phyloP scores from a whole-genome alignment of 148 eudicot species.

The Fagopyrum tataricum region DNA sequence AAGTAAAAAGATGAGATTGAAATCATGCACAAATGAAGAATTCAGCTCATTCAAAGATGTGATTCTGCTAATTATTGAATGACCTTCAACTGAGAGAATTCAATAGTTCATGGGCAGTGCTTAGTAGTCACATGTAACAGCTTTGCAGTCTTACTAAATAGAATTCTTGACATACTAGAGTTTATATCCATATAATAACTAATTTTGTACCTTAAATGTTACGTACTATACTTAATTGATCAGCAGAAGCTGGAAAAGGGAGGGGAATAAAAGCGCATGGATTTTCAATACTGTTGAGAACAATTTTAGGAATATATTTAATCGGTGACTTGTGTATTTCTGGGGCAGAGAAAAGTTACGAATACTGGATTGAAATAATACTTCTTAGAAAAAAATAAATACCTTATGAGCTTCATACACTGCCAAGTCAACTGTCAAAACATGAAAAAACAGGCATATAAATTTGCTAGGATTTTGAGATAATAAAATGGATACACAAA shows the following conservation, averaged over 20 bases:
- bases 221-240: no score
- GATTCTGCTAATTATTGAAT: not conserved
- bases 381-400: not conserved
- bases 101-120: not conserved
- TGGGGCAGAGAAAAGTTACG: not conserved
- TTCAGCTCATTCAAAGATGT: not conserved
- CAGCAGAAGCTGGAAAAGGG: not conserved
- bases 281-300: not conserved
- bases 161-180: no score
- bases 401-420: slow-evolving; percentile 85
- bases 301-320: no score
- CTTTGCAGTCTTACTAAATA: not conserved
- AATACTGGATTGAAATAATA: not conserved
- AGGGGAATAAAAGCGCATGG: not conserved
- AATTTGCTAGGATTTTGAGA: slow-evolving; percentile 11
- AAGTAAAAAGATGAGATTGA: not conserved
- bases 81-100: not conserved
- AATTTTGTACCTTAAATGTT: no score
- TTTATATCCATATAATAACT: no score
- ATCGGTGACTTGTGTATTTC: not conserved
- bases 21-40: not conserved
- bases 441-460: slow-evolving; percentile 17
- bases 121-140: not conserved
- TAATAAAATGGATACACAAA: not conserved
- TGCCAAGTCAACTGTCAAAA: slow-evolving; percentile 54